A percentile compares a stretch with the other conserved stretches of the same genome.
Conservation (phyloP, 352 stramenopile genomes). For the Globisporangium spinosum region DNA sequence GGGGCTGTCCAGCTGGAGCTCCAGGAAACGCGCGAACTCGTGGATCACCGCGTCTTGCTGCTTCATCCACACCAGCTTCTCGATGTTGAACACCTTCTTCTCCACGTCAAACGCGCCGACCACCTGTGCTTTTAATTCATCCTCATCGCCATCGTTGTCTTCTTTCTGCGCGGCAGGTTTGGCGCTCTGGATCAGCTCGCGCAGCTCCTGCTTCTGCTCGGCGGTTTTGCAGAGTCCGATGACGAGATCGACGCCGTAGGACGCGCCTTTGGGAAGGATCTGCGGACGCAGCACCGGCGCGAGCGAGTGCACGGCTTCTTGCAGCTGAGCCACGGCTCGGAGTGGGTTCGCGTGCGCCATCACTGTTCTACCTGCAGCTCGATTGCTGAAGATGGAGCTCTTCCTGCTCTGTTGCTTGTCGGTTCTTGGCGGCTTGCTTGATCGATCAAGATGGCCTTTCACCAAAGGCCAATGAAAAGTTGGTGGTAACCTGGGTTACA, state of each 20-base stretch:
- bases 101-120: slow-evolving; percentile 57
- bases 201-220: slow-evolving; percentile 51
- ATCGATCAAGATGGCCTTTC: background rate
- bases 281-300: slow-evolving; percentile 58
- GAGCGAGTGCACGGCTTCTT: slow-evolving; percentile 48
- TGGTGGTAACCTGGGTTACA: background rate
- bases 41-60: slow-evolving; percentile 58
- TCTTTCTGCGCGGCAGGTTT: slow-evolving; percentile 26
- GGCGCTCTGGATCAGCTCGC: slow-evolving; percentile 34
- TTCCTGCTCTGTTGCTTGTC: background rate
- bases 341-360: slow-evolving; percentile 36
- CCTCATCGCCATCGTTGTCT: slow-evolving; percentile 1
- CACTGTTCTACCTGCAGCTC: background rate
- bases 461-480: background rate
- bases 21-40: slow-evolving; percentile 69
- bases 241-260: slow-evolving; percentile 65
- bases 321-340: slow-evolving; percentile 56
- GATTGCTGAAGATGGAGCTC: background rate
- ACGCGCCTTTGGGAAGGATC: slow-evolving; percentile 54
- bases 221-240: slow-evolving; percentile 59
- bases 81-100: slow-evolving; percentile 54
- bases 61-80: slow-evolving; percentile 65
- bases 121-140: slow-evolving; percentile 32
- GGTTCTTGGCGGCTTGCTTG: background rate
- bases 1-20: slow-evolving; percentile 62